Evolutionary conservation across 768 basidiomycete genomes (phyloP).

Genomic region (Grammothele lineata): DNA sequence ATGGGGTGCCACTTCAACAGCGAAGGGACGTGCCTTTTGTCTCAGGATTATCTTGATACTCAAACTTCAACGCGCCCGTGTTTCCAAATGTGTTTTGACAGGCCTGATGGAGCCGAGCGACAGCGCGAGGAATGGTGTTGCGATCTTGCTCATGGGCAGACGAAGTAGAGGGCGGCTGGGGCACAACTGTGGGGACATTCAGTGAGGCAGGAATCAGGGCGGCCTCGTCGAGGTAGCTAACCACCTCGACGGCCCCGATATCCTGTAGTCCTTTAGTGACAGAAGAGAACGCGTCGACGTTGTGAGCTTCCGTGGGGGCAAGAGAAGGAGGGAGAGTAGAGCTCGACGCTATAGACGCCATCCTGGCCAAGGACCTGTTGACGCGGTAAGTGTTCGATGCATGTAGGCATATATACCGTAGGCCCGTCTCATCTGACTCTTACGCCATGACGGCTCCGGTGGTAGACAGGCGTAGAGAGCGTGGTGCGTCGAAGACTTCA

Average conservation of each 20-base stretch:
- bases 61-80: slow-evolving; percentile 19
- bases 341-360: neutral
- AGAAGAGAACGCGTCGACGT: neutral
- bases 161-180: no score
- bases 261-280: slow-evolving; percentile 2
- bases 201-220: no score
- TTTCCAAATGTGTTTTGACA: slow-evolving; percentile 23
- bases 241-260: slow-evolving; percentile 8
- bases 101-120: slow-evolving; percentile 19
- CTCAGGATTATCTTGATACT: slow-evolving; percentile 16
- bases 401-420: no score
- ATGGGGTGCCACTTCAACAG: neutral
- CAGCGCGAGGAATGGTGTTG: neutral
- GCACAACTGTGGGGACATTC: no score
- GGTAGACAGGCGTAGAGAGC: no score
- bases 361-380: no score
- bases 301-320: neutral
- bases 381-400: no score
- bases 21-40: slow-evolving; percentile 8
- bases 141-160: neutral
- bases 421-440: no score
- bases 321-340: neutral
- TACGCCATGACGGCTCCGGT: no score
- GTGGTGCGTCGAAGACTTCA: no score
- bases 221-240: slow-evolving; percentile 3